Evolutionary conservation across 1,284 basidiomycete genomes (phyloP).

Genomic region (Leccinum variabile): DNA sequence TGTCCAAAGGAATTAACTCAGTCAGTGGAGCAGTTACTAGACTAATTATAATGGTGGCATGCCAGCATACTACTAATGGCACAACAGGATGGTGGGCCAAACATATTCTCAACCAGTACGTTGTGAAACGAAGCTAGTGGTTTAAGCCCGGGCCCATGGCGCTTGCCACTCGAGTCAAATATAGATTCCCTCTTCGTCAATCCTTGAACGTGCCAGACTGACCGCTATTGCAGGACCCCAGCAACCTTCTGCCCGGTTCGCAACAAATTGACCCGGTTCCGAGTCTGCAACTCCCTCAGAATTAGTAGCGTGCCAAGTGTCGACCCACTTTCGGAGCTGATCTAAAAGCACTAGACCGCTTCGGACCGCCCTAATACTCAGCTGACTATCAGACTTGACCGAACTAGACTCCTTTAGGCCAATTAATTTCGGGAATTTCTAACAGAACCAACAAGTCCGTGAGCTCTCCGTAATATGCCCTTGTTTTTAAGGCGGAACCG

Average conservation of each 20-base stretch:
- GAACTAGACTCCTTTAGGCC: constrained; percentile 10
- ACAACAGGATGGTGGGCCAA: too few relatives aligned
- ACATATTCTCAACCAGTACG: too few relatives aligned
- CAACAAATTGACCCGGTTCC: background rate
- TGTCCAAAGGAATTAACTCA: too few relatives aligned
- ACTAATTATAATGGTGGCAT: too few relatives aligned
- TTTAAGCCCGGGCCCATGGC: too few relatives aligned
- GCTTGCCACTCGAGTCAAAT: too few relatives aligned
- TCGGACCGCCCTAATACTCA: background rate
- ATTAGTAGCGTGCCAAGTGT: background rate
- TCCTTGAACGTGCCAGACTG: too few relatives aligned
- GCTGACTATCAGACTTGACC: background rate
- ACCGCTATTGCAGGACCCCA: background rate
- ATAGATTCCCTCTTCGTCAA: too few relatives aligned
- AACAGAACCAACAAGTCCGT: constrained; percentile 2
- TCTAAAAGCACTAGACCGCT: background rate
- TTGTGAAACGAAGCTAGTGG: too few relatives aligned
- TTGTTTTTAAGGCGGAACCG: constrained; percentile 17
- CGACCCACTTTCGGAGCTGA: background rate
- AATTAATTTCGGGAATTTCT: constrained; percentile 12
- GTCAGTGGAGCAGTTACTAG: too few relatives aligned
- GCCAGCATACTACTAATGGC: too few relatives aligned
- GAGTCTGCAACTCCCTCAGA: background rate
- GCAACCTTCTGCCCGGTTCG: background rate
- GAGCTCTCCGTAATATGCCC: constrained; percentile 5